Evolutionary conservation across 2,329 filamentous ascomycete genomes (phyloP).

Genomic region (Penicillium sp.): DNA sequence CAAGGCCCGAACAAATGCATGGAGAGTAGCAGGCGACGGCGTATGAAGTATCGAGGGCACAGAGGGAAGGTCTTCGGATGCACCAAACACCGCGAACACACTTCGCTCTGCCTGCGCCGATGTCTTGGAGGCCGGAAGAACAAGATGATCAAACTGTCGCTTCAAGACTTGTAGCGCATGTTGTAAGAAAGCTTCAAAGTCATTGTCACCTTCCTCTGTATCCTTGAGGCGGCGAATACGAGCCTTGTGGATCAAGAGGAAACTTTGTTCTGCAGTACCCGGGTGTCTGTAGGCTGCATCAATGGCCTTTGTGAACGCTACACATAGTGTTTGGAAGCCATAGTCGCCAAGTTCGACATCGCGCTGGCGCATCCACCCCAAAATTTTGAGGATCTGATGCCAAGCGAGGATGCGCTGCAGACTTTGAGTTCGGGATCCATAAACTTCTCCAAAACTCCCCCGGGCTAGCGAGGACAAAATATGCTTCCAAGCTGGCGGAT

Average conservation of each 20-base stretch:
- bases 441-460: slow-evolving; percentile 21
- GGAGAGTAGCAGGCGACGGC: slow-evolving; percentile 42
- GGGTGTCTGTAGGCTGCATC: slow-evolving; percentile 32
- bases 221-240: neutral
- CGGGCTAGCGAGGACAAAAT: slow-evolving; percentile 36
- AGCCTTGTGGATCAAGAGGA: slow-evolving; percentile 26
- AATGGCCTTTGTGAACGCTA: slow-evolving; percentile 38
- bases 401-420: slow-evolving; percentile 40
- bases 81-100: slow-evolving; percentile 9
- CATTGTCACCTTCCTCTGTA: slow-evolving; percentile 6
- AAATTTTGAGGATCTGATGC: slow-evolving; percentile 37
- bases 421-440: slow-evolving; percentile 22
- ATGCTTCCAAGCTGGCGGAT: slow-evolving; percentile 39
- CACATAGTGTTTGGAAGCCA: slow-evolving; percentile 40
- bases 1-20: slow-evolving; percentile 45
- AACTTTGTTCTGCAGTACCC: slow-evolving; percentile 28
- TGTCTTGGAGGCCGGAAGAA: slow-evolving; percentile 30
- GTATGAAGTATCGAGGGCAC: slow-evolving; percentile 37
- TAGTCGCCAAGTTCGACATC: slow-evolving; percentile 33
- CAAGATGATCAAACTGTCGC: slow-evolving; percentile 37
- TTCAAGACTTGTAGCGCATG: slow-evolving; percentile 37
- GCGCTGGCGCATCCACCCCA: slow-evolving; percentile 37
- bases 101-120: slow-evolving; percentile 25
- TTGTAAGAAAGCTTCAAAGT: slow-evolving; percentile 34
- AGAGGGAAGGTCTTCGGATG: slow-evolving; percentile 16